phyloP scores from a whole-genome alignment of 305 asterid species.

The Fraxinus paxiana region DNA sequence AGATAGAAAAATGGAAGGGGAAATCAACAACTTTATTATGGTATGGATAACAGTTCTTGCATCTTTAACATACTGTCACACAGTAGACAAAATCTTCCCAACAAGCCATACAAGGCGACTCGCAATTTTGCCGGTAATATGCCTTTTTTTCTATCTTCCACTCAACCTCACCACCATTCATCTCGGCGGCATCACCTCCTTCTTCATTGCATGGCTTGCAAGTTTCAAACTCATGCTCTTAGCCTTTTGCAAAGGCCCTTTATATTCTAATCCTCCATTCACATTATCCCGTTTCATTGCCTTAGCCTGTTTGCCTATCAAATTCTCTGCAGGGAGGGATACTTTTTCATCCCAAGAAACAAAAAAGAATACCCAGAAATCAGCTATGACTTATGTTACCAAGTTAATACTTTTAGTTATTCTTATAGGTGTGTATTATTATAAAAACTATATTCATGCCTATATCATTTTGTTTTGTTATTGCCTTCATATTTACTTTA shows the following conservation, averaged over 20 bases:
- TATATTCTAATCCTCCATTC: slow-evolving; percentile 28
- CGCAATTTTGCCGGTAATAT: slow-evolving; percentile 30
- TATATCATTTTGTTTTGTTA: neutral
- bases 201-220: slow-evolving; percentile 49
- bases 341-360: neutral
- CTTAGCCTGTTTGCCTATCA: slow-evolving; percentile 48
- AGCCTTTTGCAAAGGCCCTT: slow-evolving; percentile 37
- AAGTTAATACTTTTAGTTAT: neutral
- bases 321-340: slow-evolving; percentile 1
- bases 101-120: slow-evolving; percentile 18
- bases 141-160: slow-evolving; percentile 37
- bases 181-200: slow-evolving; percentile 34
- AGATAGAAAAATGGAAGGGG: slow-evolving; percentile 35
- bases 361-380: neutral
- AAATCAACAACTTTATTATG: slow-evolving; percentile 34
- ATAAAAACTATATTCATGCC: neutral
- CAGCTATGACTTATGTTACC: neutral
- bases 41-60: slow-evolving; percentile 32
- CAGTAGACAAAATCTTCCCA: slow-evolving; percentile 26
- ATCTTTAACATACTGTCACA: slow-evolving; percentile 36
- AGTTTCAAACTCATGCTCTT: slow-evolving; percentile 45
- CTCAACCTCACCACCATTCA: slow-evolving; percentile 33
- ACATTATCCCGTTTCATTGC: slow-evolving; percentile 34
- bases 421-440: neutral
- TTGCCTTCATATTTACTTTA: neutral